Evolutionary conservation across 2,329 filamentous ascomycete species (phyloP).

Genomic region (Diaporthe sp.): DNA sequence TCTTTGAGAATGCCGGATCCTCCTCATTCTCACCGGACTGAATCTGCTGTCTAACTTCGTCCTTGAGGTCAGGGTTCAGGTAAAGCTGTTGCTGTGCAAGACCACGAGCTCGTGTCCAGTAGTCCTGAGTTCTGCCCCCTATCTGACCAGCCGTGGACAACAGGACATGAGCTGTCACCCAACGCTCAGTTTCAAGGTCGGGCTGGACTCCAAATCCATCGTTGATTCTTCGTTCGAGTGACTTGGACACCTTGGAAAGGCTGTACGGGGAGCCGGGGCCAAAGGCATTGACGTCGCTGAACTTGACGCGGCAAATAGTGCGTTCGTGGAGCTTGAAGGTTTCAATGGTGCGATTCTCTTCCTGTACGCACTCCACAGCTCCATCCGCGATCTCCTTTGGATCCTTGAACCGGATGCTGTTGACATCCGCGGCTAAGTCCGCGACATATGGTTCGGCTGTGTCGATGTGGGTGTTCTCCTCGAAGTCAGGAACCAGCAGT

Average conservation of each 20-base stretch:
- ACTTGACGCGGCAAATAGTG: background rate
- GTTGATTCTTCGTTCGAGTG: background rate
- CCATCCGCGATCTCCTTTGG: constrained; percentile 6
- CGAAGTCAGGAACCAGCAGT: background rate
- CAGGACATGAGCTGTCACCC: background rate
- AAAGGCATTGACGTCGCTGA: constrained; percentile 3
- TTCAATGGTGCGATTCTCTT: background rate
- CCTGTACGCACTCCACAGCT: background rate
- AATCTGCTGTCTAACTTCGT: background rate
- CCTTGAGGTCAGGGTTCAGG: background rate
- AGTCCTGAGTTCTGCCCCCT: background rate
- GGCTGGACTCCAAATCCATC: background rate
- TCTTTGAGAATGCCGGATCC: constrained; percentile 1
- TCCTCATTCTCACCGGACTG: too few species aligned
- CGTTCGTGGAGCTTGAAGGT: background rate
- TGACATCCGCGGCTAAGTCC: background rate
- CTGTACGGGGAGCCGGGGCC: background rate
- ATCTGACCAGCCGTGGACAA: background rate
- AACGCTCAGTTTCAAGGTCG: background rate
- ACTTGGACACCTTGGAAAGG: background rate
- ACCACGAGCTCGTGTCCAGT: background rate
- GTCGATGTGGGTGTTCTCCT: constrained; percentile 12
- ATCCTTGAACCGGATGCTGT: background rate
- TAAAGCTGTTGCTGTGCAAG: constrained; percentile 13
- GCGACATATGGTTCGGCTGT: background rate